Conservation (phyloP, 2,329 filamentous ascomycete genomes). For the Arthroderma uncinatum region DNA sequence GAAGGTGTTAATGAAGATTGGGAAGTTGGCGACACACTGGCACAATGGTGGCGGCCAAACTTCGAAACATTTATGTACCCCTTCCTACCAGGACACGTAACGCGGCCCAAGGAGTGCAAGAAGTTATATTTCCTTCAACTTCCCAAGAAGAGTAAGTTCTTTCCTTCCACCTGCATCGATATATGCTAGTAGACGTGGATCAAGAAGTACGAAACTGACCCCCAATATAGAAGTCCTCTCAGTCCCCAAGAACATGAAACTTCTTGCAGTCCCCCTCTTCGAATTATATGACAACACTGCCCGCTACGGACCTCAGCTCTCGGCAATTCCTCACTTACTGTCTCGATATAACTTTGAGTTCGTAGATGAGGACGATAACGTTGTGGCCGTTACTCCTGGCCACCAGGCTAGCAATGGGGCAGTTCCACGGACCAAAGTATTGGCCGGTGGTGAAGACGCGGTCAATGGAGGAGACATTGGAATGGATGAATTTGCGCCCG, state of each 20-base stretch:
- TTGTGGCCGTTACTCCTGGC: constrained; percentile 75
- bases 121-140: constrained; percentile 97
- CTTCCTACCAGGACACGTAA: constrained; percentile 91
- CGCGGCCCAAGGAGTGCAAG: constrained; percentile 95
- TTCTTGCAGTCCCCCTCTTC: constrained; percentile 90
- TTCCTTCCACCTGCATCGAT: not conserved
- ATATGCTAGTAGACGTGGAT: not conserved
- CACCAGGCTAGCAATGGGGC: constrained; percentile 44
- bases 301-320: constrained; percentile 88
- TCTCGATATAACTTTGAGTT: constrained; percentile 97
- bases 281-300: constrained; percentile 97
- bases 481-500: constrained; percentile 16
- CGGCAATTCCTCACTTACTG: constrained; percentile 87
- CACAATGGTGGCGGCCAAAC: constrained; percentile 98
- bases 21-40: constrained; percentile 87
- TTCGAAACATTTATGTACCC: constrained; percentile 99
- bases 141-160: constrained; percentile 68
- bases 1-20: constrained; percentile 87
- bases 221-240: constrained; percentile 65
- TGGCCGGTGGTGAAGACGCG: constrained; percentile 41
- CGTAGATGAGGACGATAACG: constrained; percentile 81
- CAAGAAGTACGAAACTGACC: not conserved
- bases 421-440: constrained; percentile 52
- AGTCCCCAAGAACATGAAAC: constrained; percentile 99
- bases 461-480: constrained; percentile 13